A percentile compares a stretch with the other conserved stretches of the same genome.
These are phyloP conservation scores for Pichia sp. DNA, from an alignment of 1,139 yeast species.

Conservation along the genomic window DNA sequence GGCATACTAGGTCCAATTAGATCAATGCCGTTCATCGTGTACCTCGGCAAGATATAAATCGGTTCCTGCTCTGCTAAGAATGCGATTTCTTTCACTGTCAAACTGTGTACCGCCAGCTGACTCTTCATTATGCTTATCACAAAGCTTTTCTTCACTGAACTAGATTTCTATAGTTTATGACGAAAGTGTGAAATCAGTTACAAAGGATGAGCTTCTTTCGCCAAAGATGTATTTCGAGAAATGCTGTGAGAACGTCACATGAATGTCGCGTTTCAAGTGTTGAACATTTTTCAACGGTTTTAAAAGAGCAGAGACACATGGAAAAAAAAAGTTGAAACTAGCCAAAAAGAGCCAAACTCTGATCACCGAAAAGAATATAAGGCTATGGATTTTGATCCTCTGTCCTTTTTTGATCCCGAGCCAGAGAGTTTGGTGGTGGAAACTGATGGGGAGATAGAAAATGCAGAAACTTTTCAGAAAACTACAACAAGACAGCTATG, in stretches of 20 bases:
- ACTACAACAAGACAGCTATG: neutral
- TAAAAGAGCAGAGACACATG: neutral
- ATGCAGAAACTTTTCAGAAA: too few species aligned
- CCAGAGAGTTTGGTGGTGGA: neutral
- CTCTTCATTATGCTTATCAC: conserved; percentile 4
- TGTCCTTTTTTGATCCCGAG: conserved; percentile 33
- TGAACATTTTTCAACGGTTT: neutral
- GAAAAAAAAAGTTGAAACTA: neutral
- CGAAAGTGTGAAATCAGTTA: neutral
- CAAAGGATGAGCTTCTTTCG: neutral
- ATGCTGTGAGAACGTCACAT: neutral
- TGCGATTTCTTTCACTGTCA: conserved; percentile 74
- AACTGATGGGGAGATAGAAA: too few species aligned
- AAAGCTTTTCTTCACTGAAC: neutral
- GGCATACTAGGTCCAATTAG: conserved; percentile 45
- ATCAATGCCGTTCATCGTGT: conserved; percentile 58
- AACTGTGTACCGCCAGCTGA: conserved; percentile 58
- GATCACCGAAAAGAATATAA: neutral
- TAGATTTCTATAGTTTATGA: neutral
- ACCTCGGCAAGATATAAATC: conserved; percentile 71
- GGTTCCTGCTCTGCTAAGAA: conserved; percentile 80
- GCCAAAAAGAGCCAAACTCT: neutral
- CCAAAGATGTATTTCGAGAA: neutral
- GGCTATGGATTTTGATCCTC: conserved; percentile 37
- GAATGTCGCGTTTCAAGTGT: conserved; percentile 5